Percentiles rank a stretch among this genome's conserved stretches.
These are phyloP conservation scores for Rhododendron williamsianum DNA, from an alignment of 148 eudicot species.

Conservation along the genomic window DNA sequence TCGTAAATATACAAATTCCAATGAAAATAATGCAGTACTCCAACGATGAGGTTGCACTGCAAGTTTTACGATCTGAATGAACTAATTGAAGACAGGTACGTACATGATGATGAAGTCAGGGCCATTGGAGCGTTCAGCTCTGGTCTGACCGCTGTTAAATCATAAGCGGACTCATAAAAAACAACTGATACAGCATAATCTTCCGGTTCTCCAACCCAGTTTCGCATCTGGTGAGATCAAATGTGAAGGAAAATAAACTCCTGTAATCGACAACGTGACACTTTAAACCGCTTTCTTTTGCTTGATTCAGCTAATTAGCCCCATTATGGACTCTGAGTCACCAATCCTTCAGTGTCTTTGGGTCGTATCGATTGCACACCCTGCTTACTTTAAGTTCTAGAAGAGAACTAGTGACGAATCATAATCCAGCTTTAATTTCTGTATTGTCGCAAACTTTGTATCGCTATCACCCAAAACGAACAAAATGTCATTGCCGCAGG, in stretches of 20 bases:
- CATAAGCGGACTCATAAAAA: neutral
- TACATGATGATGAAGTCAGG: neutral
- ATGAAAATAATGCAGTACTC: neutral
- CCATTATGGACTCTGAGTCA: neutral
- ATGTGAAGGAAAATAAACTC: neutral
- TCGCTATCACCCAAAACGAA: neutral
- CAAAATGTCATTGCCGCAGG: neutral
- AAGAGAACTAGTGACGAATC: neutral
- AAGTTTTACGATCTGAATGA: neutral
- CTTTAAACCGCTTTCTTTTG: neutral
- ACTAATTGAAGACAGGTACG: neutral
- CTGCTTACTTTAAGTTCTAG: neutral
- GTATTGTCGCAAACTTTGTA: neutral
- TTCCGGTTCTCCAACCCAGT: neutral
- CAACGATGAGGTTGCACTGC: neutral
- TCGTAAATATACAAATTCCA: neutral
- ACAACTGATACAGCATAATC: neutral
- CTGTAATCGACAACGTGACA: neutral
- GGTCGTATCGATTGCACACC: neutral
- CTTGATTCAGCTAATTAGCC: neutral
- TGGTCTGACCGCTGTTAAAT: neutral
- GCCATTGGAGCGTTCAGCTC: neutral
- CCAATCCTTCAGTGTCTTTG: neutral
- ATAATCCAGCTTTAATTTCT: neutral
- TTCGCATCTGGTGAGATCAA: neutral